Evolutionary conservation across 768 basidiomycete species (phyloP).

Genomic region (Termitomyces sp.): DNA sequence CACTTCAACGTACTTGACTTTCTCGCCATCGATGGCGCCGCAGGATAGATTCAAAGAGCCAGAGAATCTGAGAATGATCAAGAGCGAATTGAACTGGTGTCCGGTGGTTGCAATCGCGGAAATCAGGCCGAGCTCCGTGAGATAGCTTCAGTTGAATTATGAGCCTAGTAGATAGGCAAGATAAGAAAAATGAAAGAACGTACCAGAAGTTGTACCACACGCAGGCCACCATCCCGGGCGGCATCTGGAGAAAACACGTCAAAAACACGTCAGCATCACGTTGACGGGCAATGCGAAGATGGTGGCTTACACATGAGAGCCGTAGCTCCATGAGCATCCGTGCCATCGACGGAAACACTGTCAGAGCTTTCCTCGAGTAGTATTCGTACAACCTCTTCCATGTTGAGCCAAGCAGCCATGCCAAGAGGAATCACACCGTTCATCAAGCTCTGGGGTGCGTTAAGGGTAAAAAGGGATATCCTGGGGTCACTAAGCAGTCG

Average conservation of each 20-base stretch:
- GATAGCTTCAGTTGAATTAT: constrained; percentile 37
- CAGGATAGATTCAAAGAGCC: constrained; percentile 63
- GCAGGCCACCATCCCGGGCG: constrained; percentile 62
- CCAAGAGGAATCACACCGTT: constrained; percentile 74
- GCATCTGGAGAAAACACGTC: constrained; percentile 46
- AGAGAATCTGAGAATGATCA: constrained; percentile 55
- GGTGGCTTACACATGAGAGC: constrained; percentile 73
- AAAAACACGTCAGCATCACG: constrained; percentile 13
- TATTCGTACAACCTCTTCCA: constrained; percentile 50
- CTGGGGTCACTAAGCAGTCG: constrained; percentile 49
- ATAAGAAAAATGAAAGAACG: constrained; percentile 16
- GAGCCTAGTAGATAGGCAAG: constrained; percentile 3
- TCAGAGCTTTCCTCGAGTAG: constrained; percentile 61
- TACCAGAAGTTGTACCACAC: constrained; percentile 66
- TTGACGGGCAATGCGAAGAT: constrained; percentile 7
- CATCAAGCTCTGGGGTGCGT: constrained; percentile 65
- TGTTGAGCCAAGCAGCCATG: constrained; percentile 74
- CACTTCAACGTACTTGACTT: constrained; percentile 39
- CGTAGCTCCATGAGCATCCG: constrained; percentile 72
- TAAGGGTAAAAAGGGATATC: constrained; percentile 63
- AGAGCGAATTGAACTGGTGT: constrained; percentile 68
- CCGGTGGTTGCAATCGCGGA: constrained; percentile 65
- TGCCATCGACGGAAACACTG: constrained; percentile 64
- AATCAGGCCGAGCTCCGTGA: constrained; percentile 69
- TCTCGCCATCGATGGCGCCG: constrained; percentile 58